These are phyloP conservation scores for Irpex lacteus DNA, from an alignment of 1,284 basidiomycete genomes.

Conservation along the genomic window DNA sequence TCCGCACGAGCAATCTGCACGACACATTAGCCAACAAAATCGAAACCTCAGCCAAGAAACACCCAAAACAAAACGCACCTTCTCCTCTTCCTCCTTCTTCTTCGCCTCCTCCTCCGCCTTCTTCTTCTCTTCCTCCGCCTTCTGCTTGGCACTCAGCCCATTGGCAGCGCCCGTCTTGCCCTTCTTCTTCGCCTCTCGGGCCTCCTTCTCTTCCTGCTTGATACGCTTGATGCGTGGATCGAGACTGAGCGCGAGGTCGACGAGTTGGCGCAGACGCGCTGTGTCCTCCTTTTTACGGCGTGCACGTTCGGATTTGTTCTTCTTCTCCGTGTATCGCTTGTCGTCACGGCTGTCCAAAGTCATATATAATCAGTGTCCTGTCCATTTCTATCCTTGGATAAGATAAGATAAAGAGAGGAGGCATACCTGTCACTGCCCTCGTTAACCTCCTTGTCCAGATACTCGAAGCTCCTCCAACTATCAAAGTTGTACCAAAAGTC, in stretches of 20 bases:
- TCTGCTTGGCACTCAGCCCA: constrained; percentile 53
- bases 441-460: constrained; percentile 97
- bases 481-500: constrained; percentile 99
- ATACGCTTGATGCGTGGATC: constrained; percentile 98
- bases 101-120: constrained; percentile 70
- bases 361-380: background rate
- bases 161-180: constrained; percentile 40
- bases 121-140: constrained; percentile 75
- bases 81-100: constrained; percentile 65
- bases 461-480: constrained; percentile 98
- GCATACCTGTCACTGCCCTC: constrained; percentile 91
- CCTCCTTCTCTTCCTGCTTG: constrained; percentile 96
- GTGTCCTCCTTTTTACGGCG: constrained; percentile 98
- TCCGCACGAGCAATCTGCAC: constrained; percentile 66
- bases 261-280: constrained; percentile 82
- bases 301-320: constrained; percentile 97
- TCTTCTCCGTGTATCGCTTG: constrained; percentile 99
- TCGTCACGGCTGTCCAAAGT: constrained; percentile 78
- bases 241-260: constrained; percentile 82
- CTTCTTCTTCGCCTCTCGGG: constrained; percentile 91
- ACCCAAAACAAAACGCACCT: constrained; percentile 37
- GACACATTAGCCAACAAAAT: constrained; percentile 9
- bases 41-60: background rate
- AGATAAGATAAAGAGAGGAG: background rate
- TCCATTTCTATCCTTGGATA: no score